Percentiles rank a stretch among this genome's conserved stretches.
These are phyloP conservation scores for Onygenales sp. DNA, from an alignment of 2,329 filamentous ascomycete genomes.

Conservation along the genomic window DNA sequence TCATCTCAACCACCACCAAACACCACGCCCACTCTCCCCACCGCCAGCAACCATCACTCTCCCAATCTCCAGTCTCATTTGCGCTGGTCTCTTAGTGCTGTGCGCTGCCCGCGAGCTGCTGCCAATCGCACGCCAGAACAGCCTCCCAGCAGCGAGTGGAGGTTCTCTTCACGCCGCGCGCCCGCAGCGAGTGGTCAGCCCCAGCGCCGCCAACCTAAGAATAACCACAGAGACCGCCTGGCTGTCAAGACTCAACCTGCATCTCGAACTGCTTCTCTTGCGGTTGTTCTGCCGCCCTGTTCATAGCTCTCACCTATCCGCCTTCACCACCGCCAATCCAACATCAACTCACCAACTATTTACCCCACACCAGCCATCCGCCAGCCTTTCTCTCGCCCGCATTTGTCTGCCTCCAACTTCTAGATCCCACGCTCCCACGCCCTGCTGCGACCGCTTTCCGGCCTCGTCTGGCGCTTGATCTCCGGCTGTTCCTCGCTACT, in stretches of 20 bases:
- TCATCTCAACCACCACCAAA: no score
- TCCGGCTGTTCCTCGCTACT: background rate
- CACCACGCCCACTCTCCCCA: no score
- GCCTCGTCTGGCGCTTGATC: background rate
- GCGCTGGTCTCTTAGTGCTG: background rate
- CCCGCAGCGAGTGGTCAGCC: no score
- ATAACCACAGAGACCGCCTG: background rate
- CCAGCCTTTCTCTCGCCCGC: background rate
- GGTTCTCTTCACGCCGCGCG: no score
- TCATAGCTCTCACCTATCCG: background rate
- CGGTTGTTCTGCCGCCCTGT: background rate
- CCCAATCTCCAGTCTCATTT: no score
- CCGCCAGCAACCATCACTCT: no score
- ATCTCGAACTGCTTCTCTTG: background rate
- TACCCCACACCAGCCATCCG: constrained; percentile 3
- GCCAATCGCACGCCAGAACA: background rate
- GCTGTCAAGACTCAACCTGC: background rate
- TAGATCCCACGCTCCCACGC: background rate
- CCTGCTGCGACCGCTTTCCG: constrained; percentile 2
- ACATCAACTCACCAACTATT: background rate
- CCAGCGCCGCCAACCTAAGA: background rate
- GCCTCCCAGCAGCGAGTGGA: no score
- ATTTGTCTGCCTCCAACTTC: background rate
- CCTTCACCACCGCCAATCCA: background rate
- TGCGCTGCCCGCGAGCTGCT: background rate